Evolutionary conservation across 768 basidiomycete species (phyloP), one percentile per base, ranked within the genome.

Genomic region (Mycena alexandri): DNA sequence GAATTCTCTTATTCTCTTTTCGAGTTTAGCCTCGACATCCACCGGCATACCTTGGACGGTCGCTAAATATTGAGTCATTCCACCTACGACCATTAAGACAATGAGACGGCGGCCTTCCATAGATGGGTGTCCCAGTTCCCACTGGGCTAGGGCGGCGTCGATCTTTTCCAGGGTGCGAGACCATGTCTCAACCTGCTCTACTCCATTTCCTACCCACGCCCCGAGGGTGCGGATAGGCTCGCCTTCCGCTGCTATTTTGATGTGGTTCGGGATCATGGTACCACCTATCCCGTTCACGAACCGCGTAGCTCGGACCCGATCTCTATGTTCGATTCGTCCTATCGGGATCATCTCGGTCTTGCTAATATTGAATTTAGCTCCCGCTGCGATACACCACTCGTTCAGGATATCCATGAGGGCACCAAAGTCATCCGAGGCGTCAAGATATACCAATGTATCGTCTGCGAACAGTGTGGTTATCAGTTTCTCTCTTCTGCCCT

Each of bases 11-110:
- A 58, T 58, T 2, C 17, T 0, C 16, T 56, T 58, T 0, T 63
- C 67, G 0, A 71, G 34, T 16, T 10, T 52, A 16, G 1, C 14
- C 2, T 65, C 68, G 0, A 75, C 63, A 0, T 38, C 16, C 2
- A 46, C 52, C 0, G 73, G 75, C 75, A 76, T 76, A 0, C 72
- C 51, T 41, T 76, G 72, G 7, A 71, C 75, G 8, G 57, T 59
- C 0, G 73, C 60, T 0, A 71, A 61, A 56, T 69, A 71, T 33
- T 71, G 70, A 1, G 70, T 71, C 53, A 60, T 69, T 0, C 70
- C 70, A 3, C 71, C 72, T 0, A 74, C 24, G 0, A 71, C 51
- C 56, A 64, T 67, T 25, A 61, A 46, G 19, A 64, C 33, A 2
- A 73, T 64, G 0, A 68, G 55, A 0, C 50, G 41, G 3, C n/a